Evolutionary conservation across 495 filamentous ascomycete genomes (phyloP), one percentile per base, ranked within the genome.

Genomic region (Platismatia glauca): DNA sequence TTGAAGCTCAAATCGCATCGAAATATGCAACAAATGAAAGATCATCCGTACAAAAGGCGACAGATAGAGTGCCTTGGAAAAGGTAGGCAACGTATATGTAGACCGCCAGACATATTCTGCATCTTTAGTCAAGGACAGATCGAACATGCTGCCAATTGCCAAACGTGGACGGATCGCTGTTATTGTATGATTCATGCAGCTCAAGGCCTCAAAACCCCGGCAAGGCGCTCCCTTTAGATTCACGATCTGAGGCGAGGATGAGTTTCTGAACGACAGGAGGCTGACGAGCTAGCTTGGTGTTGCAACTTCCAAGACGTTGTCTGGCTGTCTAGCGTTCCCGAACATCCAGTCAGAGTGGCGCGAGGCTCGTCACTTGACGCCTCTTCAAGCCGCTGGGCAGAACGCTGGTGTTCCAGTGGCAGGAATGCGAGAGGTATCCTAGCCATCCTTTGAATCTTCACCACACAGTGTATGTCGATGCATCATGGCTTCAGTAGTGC

Each of bases 401-500:
- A 50, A 29, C 15, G 15, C 22, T 6, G 18, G 1, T 13, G 24
- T 50, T 15, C 46, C 11, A 50, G 8, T 27, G 11, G 22, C 24
- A 50, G 24, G 13, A 50, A 29, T 29, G 24, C 46, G 11, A 15
- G 11, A 13, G 46, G 24, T 29, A 50, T 50, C 22, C 46, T 50
- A 29, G 2, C 24, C 5, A 6, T 24, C 11, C 22, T 15, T 50
- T 50, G 48, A 31, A 18, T 29, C 24, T 31, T 52, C 7, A 27
- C n/a, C n/a, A n/a, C n/a, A n/a, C 48, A 7, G 18, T 18, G 18
- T 5, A 1, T 12, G 4, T 27, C 18, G 48, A 52, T 33, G 27
- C 27, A 52, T 31, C 29, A 55, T 34, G 37, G 24, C 46, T 46
- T 27, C 7, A 57, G 63, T 48, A 60, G 48, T 50, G 16, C 65